phyloP scores from a whole-genome alignment of 768 basidiomycete genomes.

The Gloeophyllum trabeum region DNA sequence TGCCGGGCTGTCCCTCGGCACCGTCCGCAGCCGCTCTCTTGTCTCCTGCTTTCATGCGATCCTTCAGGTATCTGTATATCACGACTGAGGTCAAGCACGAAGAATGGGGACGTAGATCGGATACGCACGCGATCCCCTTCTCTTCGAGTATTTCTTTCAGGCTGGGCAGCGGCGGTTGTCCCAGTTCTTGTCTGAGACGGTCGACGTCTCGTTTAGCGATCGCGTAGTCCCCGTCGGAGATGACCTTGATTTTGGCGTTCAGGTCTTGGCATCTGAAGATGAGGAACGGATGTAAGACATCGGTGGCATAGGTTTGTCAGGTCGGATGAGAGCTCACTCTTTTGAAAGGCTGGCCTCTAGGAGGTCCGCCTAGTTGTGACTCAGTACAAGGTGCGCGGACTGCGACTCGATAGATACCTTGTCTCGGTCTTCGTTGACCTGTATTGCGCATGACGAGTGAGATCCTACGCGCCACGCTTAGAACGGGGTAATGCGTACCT shows the following conservation, averaged over 20 bases:
- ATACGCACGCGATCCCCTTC: constrained; percentile 34
- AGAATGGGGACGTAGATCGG: constrained; percentile 2
- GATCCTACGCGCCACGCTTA: constrained; percentile 4
- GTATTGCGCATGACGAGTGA: constrained; percentile 4
- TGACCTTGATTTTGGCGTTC: constrained; percentile 47
- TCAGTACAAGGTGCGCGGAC: neutral
- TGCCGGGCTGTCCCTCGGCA: constrained; percentile 23
- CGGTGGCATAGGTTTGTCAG: constrained; percentile 4
- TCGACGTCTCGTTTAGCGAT: constrained; percentile 70
- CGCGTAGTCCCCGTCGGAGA: constrained; percentile 72
- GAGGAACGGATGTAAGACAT: constrained; percentile 2
- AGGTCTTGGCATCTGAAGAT: constrained; percentile 50
- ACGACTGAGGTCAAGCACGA: constrained; percentile 1
- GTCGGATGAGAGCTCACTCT: constrained; percentile 36
- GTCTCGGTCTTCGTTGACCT: constrained; percentile 80
- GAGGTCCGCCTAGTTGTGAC: constrained; percentile 54
- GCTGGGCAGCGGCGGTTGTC: constrained; percentile 61
- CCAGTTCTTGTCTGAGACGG: constrained; percentile 61
- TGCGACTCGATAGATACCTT: constrained; percentile 26
- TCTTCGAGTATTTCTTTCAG: constrained; percentile 69
- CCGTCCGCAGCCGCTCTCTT: constrained; percentile 16
- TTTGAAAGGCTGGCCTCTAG: constrained; percentile 54
- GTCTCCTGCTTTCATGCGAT: neutral
- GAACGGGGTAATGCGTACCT: constrained; percentile 32
- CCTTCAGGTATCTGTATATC: neutral